A percentile compares a stretch with the other conserved stretches of the same genome.
Conservation (phyloP, 192 early-diverging fungal genomes). For the Podila clonocystis region DNA sequence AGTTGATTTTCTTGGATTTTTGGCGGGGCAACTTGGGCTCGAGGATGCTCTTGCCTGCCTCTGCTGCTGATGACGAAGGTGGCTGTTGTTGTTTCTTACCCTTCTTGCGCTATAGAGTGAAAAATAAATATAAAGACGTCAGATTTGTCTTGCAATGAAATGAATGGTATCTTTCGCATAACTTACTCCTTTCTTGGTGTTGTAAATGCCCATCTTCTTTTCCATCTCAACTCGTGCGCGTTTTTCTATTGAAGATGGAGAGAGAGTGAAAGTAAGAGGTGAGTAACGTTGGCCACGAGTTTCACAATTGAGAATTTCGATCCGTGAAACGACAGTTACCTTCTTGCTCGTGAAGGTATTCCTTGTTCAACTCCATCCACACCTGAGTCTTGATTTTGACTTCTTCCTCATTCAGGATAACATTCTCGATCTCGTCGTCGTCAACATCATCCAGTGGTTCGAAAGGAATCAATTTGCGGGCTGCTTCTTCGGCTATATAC, state of each 20-base stretch:
- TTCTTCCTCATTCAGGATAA: slow-evolving; percentile 81
- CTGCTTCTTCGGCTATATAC: slow-evolving; percentile 23
- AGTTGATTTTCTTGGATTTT: slow-evolving; percentile 92
- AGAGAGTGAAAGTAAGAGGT: neutral
- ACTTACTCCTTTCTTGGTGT: slow-evolving; percentile 53
- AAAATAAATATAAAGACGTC: neutral
- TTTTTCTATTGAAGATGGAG: slow-evolving; percentile 3
- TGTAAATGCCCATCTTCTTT: slow-evolving; percentile 53
- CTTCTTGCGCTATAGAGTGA: slow-evolving; percentile 41
- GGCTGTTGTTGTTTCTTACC: slow-evolving; percentile 43
- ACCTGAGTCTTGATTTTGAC: slow-evolving; percentile 79
- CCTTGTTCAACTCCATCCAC: slow-evolving; percentile 91
- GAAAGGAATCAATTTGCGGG: slow-evolving; percentile 34
- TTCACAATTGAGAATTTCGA: slow-evolving; percentile 11
- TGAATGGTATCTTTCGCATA: neutral
- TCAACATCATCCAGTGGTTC: slow-evolving; percentile 68
- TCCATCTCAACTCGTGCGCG: slow-evolving; percentile 49
- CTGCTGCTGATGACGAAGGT: slow-evolving; percentile 69
- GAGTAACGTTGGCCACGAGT: neutral
- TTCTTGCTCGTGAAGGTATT: slow-evolving; percentile 75
- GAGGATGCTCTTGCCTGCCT: slow-evolving; percentile 82
- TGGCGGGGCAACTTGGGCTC: slow-evolving; percentile 66
- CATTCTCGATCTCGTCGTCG: slow-evolving; percentile 77
- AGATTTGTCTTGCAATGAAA: neutral
- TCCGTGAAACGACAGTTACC: slow-evolving; percentile 2